These are phyloP conservation scores for Fusarium newnesense DNA, from an alignment of 2,329 filamentous ascomycete genomes.

Conservation along the genomic window DNA sequence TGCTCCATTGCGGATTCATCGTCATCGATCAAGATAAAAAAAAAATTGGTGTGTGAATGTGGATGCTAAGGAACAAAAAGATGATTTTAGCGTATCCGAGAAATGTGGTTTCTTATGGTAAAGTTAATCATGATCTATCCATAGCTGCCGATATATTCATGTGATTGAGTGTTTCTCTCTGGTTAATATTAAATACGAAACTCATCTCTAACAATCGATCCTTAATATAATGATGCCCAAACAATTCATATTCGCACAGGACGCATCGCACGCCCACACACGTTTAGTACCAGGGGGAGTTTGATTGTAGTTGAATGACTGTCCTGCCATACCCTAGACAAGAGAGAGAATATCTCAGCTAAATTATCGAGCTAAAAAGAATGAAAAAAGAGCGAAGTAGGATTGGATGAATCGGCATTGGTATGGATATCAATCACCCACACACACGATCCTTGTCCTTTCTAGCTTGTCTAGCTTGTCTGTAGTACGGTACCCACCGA, in stretches of 20 bases:
- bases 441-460: constrained; percentile 1
- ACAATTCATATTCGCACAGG: constrained; percentile 25
- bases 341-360: not conserved
- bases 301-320: constrained; percentile 24
- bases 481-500: constrained; percentile 15
- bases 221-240: constrained; percentile 18
- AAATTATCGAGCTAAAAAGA: constrained; percentile 3
- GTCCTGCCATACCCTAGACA: constrained; percentile 21
- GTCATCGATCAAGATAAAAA: constrained; percentile 20
- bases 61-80: not conserved
- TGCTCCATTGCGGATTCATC: constrained; percentile 7
- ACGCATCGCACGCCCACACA: constrained; percentile 13
- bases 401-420: constrained; percentile 12
- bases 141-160: not conserved
- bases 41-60: not conserved
- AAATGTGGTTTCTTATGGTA: not conserved
- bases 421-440: constrained; percentile 20
- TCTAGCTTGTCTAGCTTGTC: constrained; percentile 3
- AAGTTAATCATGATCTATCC: not conserved
- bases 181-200: constrained; percentile 1
- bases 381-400: not conserved
- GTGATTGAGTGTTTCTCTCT: not conserved
- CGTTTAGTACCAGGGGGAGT: constrained; percentile 13
- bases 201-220: constrained; percentile 7
- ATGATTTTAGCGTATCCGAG: constrained; percentile 8